Evolutionary conservation across 1,284 basidiomycete species (phyloP), one percentile per base, ranked within the genome.

Genomic region (Ustilago cynodontis): DNA sequence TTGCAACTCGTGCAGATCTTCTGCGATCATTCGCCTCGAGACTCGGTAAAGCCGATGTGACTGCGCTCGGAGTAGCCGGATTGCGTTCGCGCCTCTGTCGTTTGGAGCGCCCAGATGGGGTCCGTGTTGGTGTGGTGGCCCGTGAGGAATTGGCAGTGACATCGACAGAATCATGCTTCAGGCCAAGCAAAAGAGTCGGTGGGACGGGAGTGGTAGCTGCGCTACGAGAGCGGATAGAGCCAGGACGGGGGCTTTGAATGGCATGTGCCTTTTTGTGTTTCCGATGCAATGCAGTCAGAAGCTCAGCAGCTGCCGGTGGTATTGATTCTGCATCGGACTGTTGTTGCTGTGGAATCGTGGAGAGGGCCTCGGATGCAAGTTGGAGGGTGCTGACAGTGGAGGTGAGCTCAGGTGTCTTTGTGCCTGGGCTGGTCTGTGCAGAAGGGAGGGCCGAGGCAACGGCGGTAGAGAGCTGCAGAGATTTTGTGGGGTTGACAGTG

Each of bases 1-100:
- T 72, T 20, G 74, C 74, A 2, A 77, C 70, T n/a, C 74, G 51
- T 20, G 70, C 74, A 28, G 70, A 72, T 22, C 74, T 57, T 13
- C 74, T 55, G 0, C 74, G 65, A 37, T 77, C 74, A 29, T 63
- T 66, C 10, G 57, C 49, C 4, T 77, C 70, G 49, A 77, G 52
- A 39, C 74, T 69, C 1, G 70, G 74, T 31, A 77, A 52, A 11
- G 64, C 59, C 5, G 59, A 59, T 9, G 33, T 18, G 10, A 53
- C 33, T 3, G 59, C 35, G 0, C 24, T 43, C 1, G 64, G 65
- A 7, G 65, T 61, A 3, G 56, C 60, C 8, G 33, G 47, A 49
- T 65, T 59, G 24, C 74, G 74, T n/a, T 77, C 66, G 16, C 62
- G 64, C 49, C 58, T 65, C 14, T 67, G 69, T 39, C 74, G 51